Evolutionary conservation across 306 rosid species (phyloP), one percentile per base, ranked within the genome.

Genomic region (Geum urbanum): DNA sequence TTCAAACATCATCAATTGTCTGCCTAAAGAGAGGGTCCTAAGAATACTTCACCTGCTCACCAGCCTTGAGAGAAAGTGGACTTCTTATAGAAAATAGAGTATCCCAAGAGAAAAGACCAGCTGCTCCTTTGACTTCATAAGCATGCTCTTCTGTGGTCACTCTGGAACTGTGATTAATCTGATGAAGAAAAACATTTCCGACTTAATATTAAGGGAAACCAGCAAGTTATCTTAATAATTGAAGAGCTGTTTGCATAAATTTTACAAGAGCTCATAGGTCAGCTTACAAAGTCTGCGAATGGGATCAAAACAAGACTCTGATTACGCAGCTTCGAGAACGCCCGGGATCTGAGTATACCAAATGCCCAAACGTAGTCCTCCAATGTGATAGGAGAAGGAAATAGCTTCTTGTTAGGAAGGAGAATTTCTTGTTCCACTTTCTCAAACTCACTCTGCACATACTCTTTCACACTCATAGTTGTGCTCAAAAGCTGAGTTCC

Each of bases 331-430:
- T 97, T 89, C 6, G 96, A 90, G 73, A 94, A 94, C 74, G 97
- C 96, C 78, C 97, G 87, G 56, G 98, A 94, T 84, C 98, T 86
- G 63, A 94, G 95, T 49, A 94, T 88, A 39, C 97, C 98, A 72
- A 94, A 94, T 37, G 96, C 98, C 98, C 98, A 94, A 57, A 85
- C 87, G 92, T 90, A 94, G 75, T 94, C 98, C 32, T 94, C 92
- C 76, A 90, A 70, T 57, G 97, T 90, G 62, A 94, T 79, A 22
- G 90, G 83, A 75, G 80, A 78, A 51, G 98, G 95, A 72, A 94
- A 94, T 70, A 94, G 86, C 74, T 77, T 67, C 82, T 87, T 83
- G 79, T 88, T 83, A 22, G 92, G 90, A 57, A 87, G 86, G 66
- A 94, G 79, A 66, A 87, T 85, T 77, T 90, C 94, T 81, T 84